These are phyloP conservation scores for Furcasterigmium furcatum DNA, from an alignment of 2,329 filamentous ascomycete species.

Conservation along the genomic window DNA sequence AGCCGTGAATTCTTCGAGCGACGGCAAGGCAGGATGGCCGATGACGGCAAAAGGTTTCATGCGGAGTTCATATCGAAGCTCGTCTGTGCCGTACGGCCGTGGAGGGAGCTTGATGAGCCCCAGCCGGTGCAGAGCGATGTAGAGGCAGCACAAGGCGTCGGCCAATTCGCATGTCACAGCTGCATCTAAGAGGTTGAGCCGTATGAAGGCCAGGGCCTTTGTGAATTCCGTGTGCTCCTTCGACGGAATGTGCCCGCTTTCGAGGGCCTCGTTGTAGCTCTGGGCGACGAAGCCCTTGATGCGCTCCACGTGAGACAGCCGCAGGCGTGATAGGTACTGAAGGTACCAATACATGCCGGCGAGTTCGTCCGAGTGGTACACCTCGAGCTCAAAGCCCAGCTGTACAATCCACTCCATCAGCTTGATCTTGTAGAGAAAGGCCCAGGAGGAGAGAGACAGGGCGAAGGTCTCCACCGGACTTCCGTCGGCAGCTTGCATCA, in stretches of 20 bases:
- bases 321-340: slow-evolving; percentile 66
- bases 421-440: slow-evolving; percentile 83
- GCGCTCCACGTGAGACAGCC: slow-evolving; percentile 67
- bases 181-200: slow-evolving; percentile 61
- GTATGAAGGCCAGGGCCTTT: slow-evolving; percentile 51
- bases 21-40: slow-evolving; percentile 63
- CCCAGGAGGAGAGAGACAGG: slow-evolving; percentile 82
- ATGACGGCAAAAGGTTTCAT: slow-evolving; percentile 80
- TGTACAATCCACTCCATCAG: slow-evolving; percentile 86
- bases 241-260: slow-evolving; percentile 17
- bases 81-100: slow-evolving; percentile 64
- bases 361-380: slow-evolving; percentile 84
- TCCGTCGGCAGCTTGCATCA: slow-evolving; percentile 34
- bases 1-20: slow-evolving; percentile 56
- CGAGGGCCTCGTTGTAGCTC: slow-evolving; percentile 25
- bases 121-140: slow-evolving; percentile 62
- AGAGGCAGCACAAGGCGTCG: slow-evolving; percentile 57
- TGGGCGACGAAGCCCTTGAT: slow-evolving; percentile 64
- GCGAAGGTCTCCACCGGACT: slow-evolving; percentile 54
- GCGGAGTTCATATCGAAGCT: slow-evolving; percentile 74
- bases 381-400: slow-evolving; percentile 88
- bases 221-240: slow-evolving; percentile 39
- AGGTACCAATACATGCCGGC: slow-evolving; percentile 91
- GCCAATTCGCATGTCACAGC: slow-evolving; percentile 58
- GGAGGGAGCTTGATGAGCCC: slow-evolving; percentile 45